phyloP scores from a whole-genome alignment of 2,329 filamentous ascomycete genomes.

The Xylariales sp. region DNA sequence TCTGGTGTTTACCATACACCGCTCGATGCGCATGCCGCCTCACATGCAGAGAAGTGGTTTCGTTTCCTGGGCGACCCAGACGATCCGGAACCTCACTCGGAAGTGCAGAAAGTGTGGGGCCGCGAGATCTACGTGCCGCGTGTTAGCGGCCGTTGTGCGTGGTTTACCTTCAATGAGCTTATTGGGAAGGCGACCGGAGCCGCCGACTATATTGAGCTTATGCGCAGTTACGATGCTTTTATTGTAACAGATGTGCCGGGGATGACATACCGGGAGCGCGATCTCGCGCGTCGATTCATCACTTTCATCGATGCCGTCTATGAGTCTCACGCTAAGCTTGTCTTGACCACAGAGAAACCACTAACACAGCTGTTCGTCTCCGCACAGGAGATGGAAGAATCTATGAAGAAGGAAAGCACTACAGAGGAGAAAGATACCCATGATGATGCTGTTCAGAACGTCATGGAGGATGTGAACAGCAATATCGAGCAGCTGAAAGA shows the following conservation, averaged over 20 bases:
- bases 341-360: conserved; percentile 84
- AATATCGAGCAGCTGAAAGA: conserved; percentile 82
- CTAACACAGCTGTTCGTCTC: conserved; percentile 83
- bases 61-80: conserved; percentile 84
- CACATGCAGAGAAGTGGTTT: conserved; percentile 94
- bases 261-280: conserved; percentile 83
- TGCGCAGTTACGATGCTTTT: conserved; percentile 86
- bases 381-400: conserved; percentile 60
- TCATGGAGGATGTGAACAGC: conserved; percentile 85
- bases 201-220: conserved; percentile 91
- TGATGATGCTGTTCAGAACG: conserved; percentile 62
- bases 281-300: conserved; percentile 89
- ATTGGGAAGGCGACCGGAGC: conserved; percentile 86
- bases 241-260: conserved; percentile 86
- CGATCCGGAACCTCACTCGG: conserved; percentile 68
- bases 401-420: conserved; percentile 46
- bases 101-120: conserved; percentile 86
- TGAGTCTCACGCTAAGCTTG: conserved; percentile 87
- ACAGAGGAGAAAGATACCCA: conserved; percentile 33
- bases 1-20: conserved; percentile 93
- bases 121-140: conserved; percentile 82
- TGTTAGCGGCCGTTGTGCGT: conserved; percentile 82
- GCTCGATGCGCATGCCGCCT: conserved; percentile 69
- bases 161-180: conserved; percentile 89
- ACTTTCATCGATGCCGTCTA: conserved; percentile 98